A percentile compares a stretch with the other conserved stretches of the same genome.
phyloP scores from a whole-genome alignment of 2,329 filamentous ascomycete species.

The Fusarium longipes region DNA sequence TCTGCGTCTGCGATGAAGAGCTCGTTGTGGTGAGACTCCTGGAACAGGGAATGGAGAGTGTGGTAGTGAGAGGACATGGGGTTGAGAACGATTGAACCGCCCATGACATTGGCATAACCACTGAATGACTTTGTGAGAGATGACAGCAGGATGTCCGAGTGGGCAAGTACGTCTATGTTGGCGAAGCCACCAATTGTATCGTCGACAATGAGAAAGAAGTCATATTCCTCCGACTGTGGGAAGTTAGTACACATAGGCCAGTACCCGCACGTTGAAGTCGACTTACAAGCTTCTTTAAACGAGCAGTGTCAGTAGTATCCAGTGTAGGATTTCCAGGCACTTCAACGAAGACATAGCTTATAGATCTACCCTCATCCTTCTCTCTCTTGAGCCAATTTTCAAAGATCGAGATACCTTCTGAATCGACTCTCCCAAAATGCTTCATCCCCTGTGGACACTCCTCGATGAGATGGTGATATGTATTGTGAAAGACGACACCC shows the following conservation, averaged over 20 bases:
- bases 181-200: constrained; percentile 61
- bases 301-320: constrained; percentile 49
- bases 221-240: constrained; percentile 54
- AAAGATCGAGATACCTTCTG: constrained; percentile 56
- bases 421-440: constrained; percentile 60
- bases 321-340: constrained; percentile 53
- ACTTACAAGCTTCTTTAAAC: constrained; percentile 55
- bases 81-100: constrained; percentile 62
- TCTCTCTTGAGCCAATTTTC: constrained; percentile 58
- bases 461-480: constrained; percentile 60
- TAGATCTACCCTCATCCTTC: constrained; percentile 51
- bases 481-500: constrained; percentile 64
- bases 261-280: not conserved
- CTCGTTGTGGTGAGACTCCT: constrained; percentile 55
- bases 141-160: constrained; percentile 62
- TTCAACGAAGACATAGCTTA: constrained; percentile 63
- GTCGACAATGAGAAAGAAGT: constrained; percentile 60
- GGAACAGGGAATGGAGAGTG: constrained; percentile 49
- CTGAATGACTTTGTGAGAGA: constrained; percentile 70
- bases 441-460: constrained; percentile 58
- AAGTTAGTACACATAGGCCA: not conserved
- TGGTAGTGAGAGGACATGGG: constrained; percentile 57
- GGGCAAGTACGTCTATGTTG: constrained; percentile 62
- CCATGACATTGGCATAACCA: constrained; percentile 67
- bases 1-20: constrained; percentile 60